A percentile compares a stretch with the other conserved stretches of the same genome.
Conservation (phyloP, 169 alveolate genomes). For the Eimeria tenella region DNA sequence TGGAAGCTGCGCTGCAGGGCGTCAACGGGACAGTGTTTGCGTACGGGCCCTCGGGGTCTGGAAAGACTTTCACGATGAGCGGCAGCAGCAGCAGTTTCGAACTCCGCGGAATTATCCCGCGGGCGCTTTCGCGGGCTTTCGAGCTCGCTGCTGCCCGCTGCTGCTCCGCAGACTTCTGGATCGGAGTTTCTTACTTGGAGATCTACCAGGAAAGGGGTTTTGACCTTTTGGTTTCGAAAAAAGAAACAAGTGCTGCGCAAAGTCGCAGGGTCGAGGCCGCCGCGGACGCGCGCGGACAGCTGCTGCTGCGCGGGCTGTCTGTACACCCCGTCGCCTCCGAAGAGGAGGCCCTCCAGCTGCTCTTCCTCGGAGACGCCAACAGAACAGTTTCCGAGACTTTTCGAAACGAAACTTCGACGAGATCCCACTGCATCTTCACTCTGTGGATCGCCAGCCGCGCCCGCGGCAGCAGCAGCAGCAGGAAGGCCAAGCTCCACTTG, state of each 20-base stretch:
- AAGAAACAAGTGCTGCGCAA: neutral
- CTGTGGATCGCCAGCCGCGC: slow-evolving; percentile 92
- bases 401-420: slow-evolving; percentile 95
- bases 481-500: slow-evolving; percentile 93
- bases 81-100: slow-evolving; percentile 82
- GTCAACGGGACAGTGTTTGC: slow-evolving; percentile 93
- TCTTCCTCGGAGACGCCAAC: slow-evolving; percentile 95
- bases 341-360: slow-evolving; percentile 95
- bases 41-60: slow-evolving; percentile 93
- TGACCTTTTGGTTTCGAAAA: slow-evolving; percentile 90
- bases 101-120: slow-evolving; percentile 94
- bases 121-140: slow-evolving; percentile 91
- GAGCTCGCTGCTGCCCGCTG: slow-evolving; percentile 85
- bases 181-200: slow-evolving; percentile 93
- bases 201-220: slow-evolving; percentile 94
- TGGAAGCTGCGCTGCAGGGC: slow-evolving; percentile 82
- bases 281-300: slow-evolving; percentile 92
- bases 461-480: slow-evolving; percentile 77
- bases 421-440: slow-evolving; percentile 97
- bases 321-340: slow-evolving; percentile 93
- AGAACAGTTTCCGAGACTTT: slow-evolving; percentile 97
- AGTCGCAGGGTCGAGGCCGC: slow-evolving; percentile 9
- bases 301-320: slow-evolving; percentile 92
- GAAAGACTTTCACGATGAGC: slow-evolving; percentile 92
- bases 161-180: slow-evolving; percentile 86